Evolutionary conservation across 805 yeast genomes (phyloP), one percentile per base, ranked within the genome.

Genomic region (Candida yuanshanica): DNA sequence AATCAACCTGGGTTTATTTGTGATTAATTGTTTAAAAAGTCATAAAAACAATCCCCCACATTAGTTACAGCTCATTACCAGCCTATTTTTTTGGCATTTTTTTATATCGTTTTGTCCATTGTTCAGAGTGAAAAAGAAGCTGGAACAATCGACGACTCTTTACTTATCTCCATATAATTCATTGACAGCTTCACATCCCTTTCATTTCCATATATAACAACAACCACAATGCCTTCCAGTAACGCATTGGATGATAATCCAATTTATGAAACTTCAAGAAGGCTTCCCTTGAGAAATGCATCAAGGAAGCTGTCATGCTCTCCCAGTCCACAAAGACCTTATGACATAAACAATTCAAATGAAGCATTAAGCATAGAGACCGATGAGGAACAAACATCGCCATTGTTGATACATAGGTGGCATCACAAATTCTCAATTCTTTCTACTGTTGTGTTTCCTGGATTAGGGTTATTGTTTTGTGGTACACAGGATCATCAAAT

Each of bases 401-500:
- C 56, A 18, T 35, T 43, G 2, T 54, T 75, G 25, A 60, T 81
- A 2, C 96, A 91, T 59, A 70, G 75, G 53, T 91, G 98, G 98
- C 72, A 75, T 21, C 80, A 79, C 47, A 64, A 72, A 2, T 79
- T 77, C 50, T 81, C 95, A 1, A 81, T 90, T 14, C 71, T 93
- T 7, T 82, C 95, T 37, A 75, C 79, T 4, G 73, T 76, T 7
- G 72, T 83, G 8, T 79, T 83, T 18, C 83, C 86, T 0, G 59
- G 62, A 21, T 67, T 70, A 43, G 71, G 72, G 25, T 60, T 83
- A 7, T 49, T 91, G 5, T 84, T 86, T 57, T 93, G 95, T 41
- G 99, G 99, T 9, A 88, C 96, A 1, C 95, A 90, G 49, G 86
- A 85, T 53, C 85, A 93, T 10, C 76, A 75, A 49, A 82, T 91